These are phyloP conservation scores for Lactarius indigo DNA, from an alignment of 768 basidiomycete genomes.

Conservation along the genomic window DNA sequence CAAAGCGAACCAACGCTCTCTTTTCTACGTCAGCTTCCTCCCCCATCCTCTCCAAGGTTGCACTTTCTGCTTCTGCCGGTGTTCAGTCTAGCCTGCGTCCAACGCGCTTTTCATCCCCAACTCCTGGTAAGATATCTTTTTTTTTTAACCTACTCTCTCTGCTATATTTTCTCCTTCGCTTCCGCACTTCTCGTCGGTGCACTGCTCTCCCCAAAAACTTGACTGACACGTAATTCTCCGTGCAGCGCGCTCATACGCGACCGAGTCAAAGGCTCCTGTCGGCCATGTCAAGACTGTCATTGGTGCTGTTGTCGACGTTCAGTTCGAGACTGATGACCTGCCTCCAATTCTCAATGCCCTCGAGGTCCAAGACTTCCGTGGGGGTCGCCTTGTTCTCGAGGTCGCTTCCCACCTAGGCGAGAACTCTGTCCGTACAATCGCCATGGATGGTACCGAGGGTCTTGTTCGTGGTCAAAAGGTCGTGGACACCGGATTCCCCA, in stretches of 20 bases:
- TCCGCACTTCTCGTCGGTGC: constrained; percentile 17
- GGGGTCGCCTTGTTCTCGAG: constrained; percentile 97
- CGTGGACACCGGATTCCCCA: constrained; percentile 94
- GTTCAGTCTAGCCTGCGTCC: constrained; percentile 48
- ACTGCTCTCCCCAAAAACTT: constrained; percentile 23
- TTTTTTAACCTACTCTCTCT: not conserved
- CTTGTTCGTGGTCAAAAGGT: constrained; percentile 98
- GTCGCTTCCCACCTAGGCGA: constrained; percentile 98
- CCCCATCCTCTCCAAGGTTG: constrained; percentile 51
- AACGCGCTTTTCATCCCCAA: constrained; percentile 44
- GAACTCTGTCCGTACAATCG: constrained; percentile 99
- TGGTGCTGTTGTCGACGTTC: constrained; percentile 99
- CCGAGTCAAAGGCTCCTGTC: constrained; percentile 69
- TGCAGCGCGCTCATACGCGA: constrained; percentile 85
- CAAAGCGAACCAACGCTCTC: constrained; percentile 74
- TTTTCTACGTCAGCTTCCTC: constrained; percentile 64
- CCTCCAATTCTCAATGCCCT: constrained; percentile 99
- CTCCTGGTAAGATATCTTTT: constrained; percentile 46
- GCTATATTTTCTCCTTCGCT: not conserved
- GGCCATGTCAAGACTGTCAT: constrained; percentile 98
- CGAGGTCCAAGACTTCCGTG: constrained; percentile 91
- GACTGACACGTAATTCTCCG: constrained; percentile 29
- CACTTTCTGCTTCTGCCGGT: constrained; percentile 44
- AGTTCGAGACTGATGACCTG: constrained; percentile 92
- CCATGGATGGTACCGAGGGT: constrained; percentile 99